Conservation (phyloP, 2,329 filamentous ascomycete genomes). For the Akanthomyces muscarius region DNA sequence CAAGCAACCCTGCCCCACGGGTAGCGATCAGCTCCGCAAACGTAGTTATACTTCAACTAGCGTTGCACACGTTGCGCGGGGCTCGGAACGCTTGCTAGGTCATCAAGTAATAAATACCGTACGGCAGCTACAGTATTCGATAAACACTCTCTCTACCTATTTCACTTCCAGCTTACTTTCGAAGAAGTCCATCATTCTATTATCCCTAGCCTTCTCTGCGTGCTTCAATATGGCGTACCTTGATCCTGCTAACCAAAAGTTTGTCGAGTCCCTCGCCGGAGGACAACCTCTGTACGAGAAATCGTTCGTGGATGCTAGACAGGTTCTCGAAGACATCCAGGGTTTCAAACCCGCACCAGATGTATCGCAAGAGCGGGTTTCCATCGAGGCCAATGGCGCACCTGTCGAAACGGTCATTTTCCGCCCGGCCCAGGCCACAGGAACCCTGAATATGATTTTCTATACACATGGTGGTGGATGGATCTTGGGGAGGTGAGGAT, state of each 20-base stretch:
- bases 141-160: too few relatives aligned
- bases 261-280: neutral
- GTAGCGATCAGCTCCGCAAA: too few relatives aligned
- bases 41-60: too few relatives aligned
- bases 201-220: slow-evolving; percentile 20
- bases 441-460: neutral
- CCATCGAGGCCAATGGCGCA: neutral
- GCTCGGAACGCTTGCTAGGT: too few relatives aligned
- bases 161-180: too few relatives aligned
- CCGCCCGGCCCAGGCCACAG: neutral
- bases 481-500: neutral
- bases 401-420: neutral
- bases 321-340: neutral
- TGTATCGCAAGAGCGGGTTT: neutral
- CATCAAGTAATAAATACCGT: too few relatives aligned
- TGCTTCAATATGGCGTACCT: neutral
- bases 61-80: too few relatives aligned
- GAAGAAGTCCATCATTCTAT: too few relatives aligned
- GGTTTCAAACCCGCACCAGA: neutral
- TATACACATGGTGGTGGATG: neutral
- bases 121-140: too few relatives aligned
- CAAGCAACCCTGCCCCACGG: too few relatives aligned
- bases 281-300: neutral
- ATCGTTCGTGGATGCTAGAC: neutral
- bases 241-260: neutral